Percentiles rank a stretch among this genome's conserved stretches.
These are phyloP conservation scores for Pseudocercospora macadamiae DNA, from an alignment of 2,329 filamentous ascomycete genomes.

Conservation along the genomic window DNA sequence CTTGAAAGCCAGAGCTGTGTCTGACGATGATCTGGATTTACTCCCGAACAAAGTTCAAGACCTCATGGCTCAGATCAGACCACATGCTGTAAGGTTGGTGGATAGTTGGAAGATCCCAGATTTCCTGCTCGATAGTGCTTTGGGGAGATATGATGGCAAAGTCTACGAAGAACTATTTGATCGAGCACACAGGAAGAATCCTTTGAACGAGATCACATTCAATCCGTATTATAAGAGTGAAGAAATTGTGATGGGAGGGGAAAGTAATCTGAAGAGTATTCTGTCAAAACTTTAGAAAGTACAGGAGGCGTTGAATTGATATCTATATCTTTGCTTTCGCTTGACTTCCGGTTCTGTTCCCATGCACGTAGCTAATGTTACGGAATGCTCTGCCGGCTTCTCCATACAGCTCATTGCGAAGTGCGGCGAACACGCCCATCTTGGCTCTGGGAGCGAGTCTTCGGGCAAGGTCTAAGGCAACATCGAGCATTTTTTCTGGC, in stretches of 20 bases:
- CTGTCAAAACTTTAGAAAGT: conserved; percentile 35
- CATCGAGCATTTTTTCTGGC: conserved; percentile 54
- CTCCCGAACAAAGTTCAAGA: conserved; percentile 48
- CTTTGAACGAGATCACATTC: conserved; percentile 55
- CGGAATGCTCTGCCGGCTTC: conserved; percentile 56
- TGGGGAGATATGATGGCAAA: conserved; percentile 56
- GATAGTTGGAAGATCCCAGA: conserved; percentile 58
- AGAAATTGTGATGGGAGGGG: conserved; percentile 53
- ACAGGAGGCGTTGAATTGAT: neutral
- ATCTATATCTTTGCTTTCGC: conserved; percentile 54
- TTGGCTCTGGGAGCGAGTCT: conserved; percentile 47
- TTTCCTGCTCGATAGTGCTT: conserved; percentile 55
- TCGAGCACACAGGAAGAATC: conserved; percentile 55
- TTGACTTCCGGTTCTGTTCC: conserved; percentile 45
- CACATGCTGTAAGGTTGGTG: conserved; percentile 56
- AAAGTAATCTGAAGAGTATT: conserved; percentile 34
- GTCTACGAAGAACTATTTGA: conserved; percentile 59
- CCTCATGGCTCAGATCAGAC: conserved; percentile 52
- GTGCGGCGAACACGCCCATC: conserved; percentile 56
- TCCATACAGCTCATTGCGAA: conserved; percentile 58
- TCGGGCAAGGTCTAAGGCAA: conserved; percentile 49
- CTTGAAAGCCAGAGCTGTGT: conserved; percentile 47
- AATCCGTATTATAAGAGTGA: conserved; percentile 54
- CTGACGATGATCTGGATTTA: conserved; percentile 44
- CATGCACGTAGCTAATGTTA: conserved; percentile 58